Evolutionary conservation across 306 rosid species (phyloP).

Genomic region (Echinosophora koreensis): DNA sequence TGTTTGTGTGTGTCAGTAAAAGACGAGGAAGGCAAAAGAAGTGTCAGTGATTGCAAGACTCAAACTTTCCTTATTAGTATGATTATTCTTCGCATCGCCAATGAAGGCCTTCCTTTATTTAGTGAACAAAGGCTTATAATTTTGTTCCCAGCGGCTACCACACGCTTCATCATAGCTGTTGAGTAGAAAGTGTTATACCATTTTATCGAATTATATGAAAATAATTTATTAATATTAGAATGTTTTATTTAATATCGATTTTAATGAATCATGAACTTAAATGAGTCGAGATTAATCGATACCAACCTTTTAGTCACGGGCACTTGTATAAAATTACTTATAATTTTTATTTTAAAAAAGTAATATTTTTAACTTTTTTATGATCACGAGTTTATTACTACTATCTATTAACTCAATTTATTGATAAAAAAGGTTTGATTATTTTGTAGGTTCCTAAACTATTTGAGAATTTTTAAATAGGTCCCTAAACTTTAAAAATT

Average conservation of each 20-base stretch:
- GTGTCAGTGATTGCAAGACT: constrained; percentile 9
- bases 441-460: too few relatives aligned
- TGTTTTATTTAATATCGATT: not conserved
- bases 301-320: too few relatives aligned
- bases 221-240: not conserved
- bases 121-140: constrained; percentile 36
- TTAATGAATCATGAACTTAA: too few relatives aligned
- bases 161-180: constrained; percentile 43
- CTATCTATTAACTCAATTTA: too few relatives aligned
- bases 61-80: not conserved
- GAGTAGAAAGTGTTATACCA: not conserved
- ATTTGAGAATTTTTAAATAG: too few relatives aligned
- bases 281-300: not conserved
- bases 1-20: not conserved
- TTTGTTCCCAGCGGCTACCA: constrained; percentile 43
- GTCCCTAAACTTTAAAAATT: too few relatives aligned
- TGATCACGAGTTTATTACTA: too few relatives aligned
- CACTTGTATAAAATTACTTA: too few relatives aligned
- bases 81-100: not conserved
- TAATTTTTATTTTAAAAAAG: too few relatives aligned
- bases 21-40: constrained; percentile 2
- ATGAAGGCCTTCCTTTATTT: not conserved
- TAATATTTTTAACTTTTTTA: too few relatives aligned
- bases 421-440: too few relatives aligned
- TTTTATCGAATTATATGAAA: not conserved